Percentiles rank a stretch among this genome's conserved stretches.
Evolutionary conservation across 2,329 filamentous ascomycete species (phyloP).

Genomic region (Ilyonectria mors-panacis): DNA sequence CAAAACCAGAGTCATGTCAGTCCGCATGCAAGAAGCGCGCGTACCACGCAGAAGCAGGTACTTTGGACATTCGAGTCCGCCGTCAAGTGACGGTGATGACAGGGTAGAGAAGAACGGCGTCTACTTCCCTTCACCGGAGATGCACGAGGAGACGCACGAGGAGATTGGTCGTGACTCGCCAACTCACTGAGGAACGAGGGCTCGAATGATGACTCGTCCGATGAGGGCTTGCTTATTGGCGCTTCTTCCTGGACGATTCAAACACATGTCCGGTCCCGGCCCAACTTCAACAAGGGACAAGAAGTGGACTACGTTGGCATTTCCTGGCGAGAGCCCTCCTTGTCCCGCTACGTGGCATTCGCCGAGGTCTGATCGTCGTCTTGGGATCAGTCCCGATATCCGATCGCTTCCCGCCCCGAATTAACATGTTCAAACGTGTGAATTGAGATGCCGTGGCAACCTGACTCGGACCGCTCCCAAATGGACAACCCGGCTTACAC

Average conservation of each 20-base stretch:
- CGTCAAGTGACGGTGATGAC: not conserved
- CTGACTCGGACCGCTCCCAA: not conserved
- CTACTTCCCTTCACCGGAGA: not conserved
- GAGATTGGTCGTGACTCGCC: not conserved
- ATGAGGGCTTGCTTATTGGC: not conserved
- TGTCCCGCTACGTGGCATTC: not conserved
- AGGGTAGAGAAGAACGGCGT: not conserved
- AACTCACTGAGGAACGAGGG: not conserved
- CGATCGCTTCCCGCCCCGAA: not conserved
- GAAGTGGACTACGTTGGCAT: not conserved
- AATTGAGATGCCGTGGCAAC: not conserved
- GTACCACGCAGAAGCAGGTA: not conserved
- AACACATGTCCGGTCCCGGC: not conserved
- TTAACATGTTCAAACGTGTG: too few species aligned
- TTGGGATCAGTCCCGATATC: not conserved
- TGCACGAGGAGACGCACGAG: not conserved
- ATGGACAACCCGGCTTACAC: constrained; percentile 1
- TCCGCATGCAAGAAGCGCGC: not conserved
- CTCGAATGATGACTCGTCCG: not conserved
- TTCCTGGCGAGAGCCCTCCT: not conserved
- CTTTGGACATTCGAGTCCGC: not conserved
- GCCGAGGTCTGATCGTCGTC: not conserved
- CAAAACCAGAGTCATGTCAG: not conserved
- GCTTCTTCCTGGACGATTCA: not conserved
- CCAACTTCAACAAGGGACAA: not conserved